Conservation (phyloP, 371 early-diverging fungal species). For the Rhizopus arrhizus region DNA sequence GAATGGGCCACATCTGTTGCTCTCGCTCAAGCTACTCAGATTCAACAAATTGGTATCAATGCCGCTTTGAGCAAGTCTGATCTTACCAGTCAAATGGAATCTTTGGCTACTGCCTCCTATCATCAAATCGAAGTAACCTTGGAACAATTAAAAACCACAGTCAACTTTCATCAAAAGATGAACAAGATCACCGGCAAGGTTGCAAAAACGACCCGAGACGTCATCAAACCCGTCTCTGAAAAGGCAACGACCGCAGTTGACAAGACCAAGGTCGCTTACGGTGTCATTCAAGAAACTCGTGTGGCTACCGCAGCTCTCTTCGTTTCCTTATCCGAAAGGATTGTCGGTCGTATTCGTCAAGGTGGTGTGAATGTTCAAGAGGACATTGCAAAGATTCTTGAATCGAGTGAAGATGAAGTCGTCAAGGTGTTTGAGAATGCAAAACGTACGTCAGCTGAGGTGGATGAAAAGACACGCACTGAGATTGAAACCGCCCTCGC, state of each 20-base stretch:
- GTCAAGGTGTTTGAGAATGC: constrained; percentile 22
- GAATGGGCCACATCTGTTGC: constrained; percentile 28
- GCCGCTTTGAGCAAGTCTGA: constrained; percentile 24
- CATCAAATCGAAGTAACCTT: constrained; percentile 33
- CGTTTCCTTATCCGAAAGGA: constrained; percentile 22
- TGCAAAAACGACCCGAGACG: neutral
- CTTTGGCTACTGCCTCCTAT: constrained; percentile 27
- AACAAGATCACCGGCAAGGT: constrained; percentile 16
- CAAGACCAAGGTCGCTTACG: constrained; percentile 32
- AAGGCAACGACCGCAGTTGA: constrained; percentile 26
- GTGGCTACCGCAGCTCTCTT: constrained; percentile 20
- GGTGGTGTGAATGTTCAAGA: constrained; percentile 25
- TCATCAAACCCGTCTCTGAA: constrained; percentile 13
- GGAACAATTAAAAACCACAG: constrained; percentile 27
- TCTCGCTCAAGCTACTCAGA: constrained; percentile 29
- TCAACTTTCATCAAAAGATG: constrained; percentile 27
- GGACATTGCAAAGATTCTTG: constrained; percentile 24
- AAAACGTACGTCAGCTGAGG: constrained; percentile 17
- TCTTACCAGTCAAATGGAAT: constrained; percentile 25
- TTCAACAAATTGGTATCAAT: constrained; percentile 37
- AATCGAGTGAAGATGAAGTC: constrained; percentile 13
- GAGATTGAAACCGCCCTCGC: constrained; percentile 25
- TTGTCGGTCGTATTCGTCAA: constrained; percentile 23
- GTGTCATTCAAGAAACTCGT: constrained; percentile 31
- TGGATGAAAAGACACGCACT: constrained; percentile 28